Evolutionary conservation across 352 stramenopile species (phyloP).

Genomic region (Globisporangium solare): DNA sequence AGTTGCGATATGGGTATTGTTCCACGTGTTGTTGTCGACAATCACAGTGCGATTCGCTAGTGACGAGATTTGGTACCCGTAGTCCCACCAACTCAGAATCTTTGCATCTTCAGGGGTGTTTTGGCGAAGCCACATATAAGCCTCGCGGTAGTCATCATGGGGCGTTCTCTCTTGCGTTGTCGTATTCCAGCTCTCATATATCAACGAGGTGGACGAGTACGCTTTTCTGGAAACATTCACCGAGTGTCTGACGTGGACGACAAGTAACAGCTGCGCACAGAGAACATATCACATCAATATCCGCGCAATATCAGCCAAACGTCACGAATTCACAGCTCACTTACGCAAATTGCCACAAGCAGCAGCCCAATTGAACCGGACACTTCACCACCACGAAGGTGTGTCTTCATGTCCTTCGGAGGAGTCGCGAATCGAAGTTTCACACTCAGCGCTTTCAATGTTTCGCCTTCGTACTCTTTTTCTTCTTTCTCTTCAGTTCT

Average conservation of each 20-base stretch:
- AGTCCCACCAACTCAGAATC: constrained; percentile 85
- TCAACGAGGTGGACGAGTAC: constrained; percentile 76
- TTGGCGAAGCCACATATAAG: constrained; percentile 73
- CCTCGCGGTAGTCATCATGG: constrained; percentile 80
- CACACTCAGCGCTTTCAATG: constrained; percentile 21
- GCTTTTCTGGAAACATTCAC: constrained; percentile 60
- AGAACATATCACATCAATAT: constrained; percentile 5
- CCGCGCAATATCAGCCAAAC: neutral
- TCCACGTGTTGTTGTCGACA: constrained; percentile 97
- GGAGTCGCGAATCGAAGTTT: constrained; percentile 29
- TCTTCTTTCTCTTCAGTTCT: neutral
- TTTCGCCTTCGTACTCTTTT: constrained; percentile 17
- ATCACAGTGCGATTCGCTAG: constrained; percentile 81
- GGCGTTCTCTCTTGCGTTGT: constrained; percentile 36
- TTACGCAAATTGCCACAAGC: constrained; percentile 54
- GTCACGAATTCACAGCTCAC: neutral
- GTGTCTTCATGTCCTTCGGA: constrained; percentile 8
- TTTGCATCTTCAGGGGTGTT: constrained; percentile 67
- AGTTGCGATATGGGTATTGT: constrained; percentile 96
- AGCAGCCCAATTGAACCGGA: constrained; percentile 32
- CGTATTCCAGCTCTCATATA: constrained; percentile 57
- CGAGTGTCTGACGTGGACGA: constrained; percentile 61
- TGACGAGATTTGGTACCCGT: constrained; percentile 81
- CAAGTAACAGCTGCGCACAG: constrained; percentile 43
- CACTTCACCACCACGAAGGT: constrained; percentile 13